Conservation (phyloP, 495 filamentous ascomycete species). For the Halenospora varia region DNA sequence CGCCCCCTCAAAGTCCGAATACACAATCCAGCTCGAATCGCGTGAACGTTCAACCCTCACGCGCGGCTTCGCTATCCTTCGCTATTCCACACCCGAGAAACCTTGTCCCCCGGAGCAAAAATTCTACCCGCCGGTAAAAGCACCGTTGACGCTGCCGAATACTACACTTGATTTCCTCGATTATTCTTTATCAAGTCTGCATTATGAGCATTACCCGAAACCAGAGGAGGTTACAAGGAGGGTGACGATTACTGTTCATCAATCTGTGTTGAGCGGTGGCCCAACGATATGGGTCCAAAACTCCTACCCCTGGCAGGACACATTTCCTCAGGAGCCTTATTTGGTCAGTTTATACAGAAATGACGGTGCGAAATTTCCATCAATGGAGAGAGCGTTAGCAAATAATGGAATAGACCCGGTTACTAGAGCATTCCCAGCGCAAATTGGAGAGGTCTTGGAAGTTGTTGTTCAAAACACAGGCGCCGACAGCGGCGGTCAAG, state of each 20-base stretch:
- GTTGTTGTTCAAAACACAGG: conserved; percentile 54
- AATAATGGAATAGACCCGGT: conserved; percentile 51
- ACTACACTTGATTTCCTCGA: conserved; percentile 40
- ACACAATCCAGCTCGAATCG: conserved; percentile 51
- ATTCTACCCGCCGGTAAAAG: conserved; percentile 24
- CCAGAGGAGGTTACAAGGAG: conserved; percentile 51
- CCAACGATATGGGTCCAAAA: conserved; percentile 39
- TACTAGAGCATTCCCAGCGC: conserved; percentile 45
- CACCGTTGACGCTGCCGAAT: conserved; percentile 37
- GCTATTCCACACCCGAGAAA: conserved; percentile 32
- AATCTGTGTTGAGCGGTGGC: conserved; percentile 38
- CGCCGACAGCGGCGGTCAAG: conserved; percentile 38
- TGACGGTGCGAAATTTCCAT: conserved; percentile 33
- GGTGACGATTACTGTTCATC: conserved; percentile 40
- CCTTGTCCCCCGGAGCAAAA: conserved; percentile 7
- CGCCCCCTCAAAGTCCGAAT: conserved; percentile 36
- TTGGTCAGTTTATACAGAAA: conserved; percentile 53
- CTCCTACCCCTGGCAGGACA: conserved; percentile 46
- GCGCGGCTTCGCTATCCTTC: conserved; percentile 48
- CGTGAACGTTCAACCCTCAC: conserved; percentile 39
- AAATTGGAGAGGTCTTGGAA: conserved; percentile 58
- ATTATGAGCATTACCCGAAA: conserved; percentile 35
- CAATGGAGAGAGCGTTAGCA: conserved; percentile 37
- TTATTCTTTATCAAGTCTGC: neutral
- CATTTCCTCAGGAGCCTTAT: conserved; percentile 39